Evolutionary conservation across 805 yeast genomes (phyloP).

Genomic region (Candida krabiensis): DNA sequence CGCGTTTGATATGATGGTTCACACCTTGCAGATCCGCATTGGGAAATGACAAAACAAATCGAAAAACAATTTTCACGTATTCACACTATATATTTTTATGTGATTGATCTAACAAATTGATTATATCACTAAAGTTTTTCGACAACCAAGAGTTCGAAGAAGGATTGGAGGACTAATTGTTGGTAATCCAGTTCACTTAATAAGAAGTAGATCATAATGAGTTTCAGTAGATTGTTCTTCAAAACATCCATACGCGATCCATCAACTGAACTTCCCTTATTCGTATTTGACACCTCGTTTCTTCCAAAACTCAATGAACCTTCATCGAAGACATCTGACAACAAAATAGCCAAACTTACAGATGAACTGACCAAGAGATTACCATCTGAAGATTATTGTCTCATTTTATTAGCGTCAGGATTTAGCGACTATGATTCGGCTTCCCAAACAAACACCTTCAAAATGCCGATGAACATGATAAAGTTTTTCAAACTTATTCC

Average conservation of each 20-base stretch:
- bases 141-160: too few relatives aligned
- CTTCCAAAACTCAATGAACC: constrained; percentile 53
- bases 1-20: too few relatives aligned
- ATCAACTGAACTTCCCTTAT: constrained; percentile 64
- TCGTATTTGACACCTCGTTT: constrained; percentile 79
- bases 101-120: background rate
- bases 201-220: too few relatives aligned
- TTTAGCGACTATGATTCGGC: constrained; percentile 44
- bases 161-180: too few relatives aligned
- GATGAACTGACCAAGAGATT: constrained; percentile 53
- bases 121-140: too few relatives aligned
- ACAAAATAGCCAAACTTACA: constrained; percentile 51
- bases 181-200: too few relatives aligned
- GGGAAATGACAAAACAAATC: constrained; percentile 2
- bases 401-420: constrained; percentile 83
- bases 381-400: constrained; percentile 62
- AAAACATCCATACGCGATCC: constrained; percentile 66
- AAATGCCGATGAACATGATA: constrained; percentile 33
- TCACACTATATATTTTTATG: background rate
- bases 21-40: background rate
- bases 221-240: constrained; percentile 46
- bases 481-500: constrained; percentile 57
- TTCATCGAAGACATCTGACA: constrained; percentile 21
- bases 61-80: too few relatives aligned
- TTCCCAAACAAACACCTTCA: constrained; percentile 11